Evolutionary conservation across 805 yeast genomes (phyloP), one percentile per base, ranked within the genome.

Genomic region (Nakazawaea laoshanensis): DNA sequence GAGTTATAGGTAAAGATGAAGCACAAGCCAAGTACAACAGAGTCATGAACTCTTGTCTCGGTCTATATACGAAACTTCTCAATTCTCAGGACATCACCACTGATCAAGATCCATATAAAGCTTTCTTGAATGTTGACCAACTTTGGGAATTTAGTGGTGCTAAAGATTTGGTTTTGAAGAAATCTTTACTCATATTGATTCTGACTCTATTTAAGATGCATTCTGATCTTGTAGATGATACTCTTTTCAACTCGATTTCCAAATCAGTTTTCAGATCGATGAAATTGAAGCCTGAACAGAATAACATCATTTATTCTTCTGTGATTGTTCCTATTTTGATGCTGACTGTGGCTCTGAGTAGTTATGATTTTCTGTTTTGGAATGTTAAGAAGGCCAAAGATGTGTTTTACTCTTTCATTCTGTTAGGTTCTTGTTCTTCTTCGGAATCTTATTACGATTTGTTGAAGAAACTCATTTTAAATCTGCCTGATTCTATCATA

Each of bases 1-100:
- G 95, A 35, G 75, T 72, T 43, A 68, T 76, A 13, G 66, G 74
- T 3, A 67, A 67, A 30, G 83, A 77, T 28, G 94, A 86, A 39
- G 67, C 83, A 1, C 60, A 61, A 19, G 55, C 74, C 13, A 84
- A 83, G 49, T 83, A 75, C 47, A 61, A 64, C 19, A 59, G 94
- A 37, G 64, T 78, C 3, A 47, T 74, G 4, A 27, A 19, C 8
- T 12, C 36, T 23, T 27, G 34, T 19, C 12, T 37, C 6, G 22
- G 19, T 15, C 16, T 40, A 5, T 16, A 32, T 13, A 29, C 13
- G 15, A 31, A 20, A 22, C 5, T 37, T 5, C 4, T 34, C 12
- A 12, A 15, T 8, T 6, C 26, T 6, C 3, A 7, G 15, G 32
- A 46, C 7, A 55, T 53, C 0, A 30, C 49, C 5, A 14, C 16